Percentiles rank a stretch among this genome's conserved stretches.
These are phyloP conservation scores for Chaetothyriales sp. DNA, from an alignment of 2,329 filamentous ascomycete species.

Conservation along the genomic window DNA sequence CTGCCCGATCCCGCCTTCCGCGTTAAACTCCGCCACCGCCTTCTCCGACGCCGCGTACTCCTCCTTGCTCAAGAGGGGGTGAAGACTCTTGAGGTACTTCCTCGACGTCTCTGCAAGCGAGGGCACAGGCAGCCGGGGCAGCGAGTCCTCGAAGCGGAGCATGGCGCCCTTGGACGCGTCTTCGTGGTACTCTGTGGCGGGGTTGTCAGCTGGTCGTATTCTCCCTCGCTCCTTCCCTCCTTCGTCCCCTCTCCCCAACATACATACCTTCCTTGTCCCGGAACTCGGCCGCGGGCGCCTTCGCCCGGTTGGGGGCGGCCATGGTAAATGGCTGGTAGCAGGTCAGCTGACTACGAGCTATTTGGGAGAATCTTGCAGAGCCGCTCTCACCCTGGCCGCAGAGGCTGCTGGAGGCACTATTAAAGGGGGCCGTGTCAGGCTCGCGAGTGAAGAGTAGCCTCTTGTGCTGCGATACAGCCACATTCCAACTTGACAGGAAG, in stretches of 20 bases:
- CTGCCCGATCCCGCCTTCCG: conserved; percentile 69
- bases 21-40: conserved; percentile 77
- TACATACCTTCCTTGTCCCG: conserved; percentile 31
- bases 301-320: conserved; percentile 22
- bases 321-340: conserved; percentile 14
- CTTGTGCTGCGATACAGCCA: background rate
- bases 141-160: conserved; percentile 53
- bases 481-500: background rate
- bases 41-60: conserved; percentile 54
- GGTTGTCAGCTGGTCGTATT: conserved; percentile 5
- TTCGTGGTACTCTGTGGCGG: conserved; percentile 46
- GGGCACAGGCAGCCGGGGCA: conserved; percentile 49
- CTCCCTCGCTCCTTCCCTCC: background rate
- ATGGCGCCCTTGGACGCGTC: conserved; percentile 49
- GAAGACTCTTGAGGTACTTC: conserved; percentile 53
- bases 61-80: conserved; percentile 44
- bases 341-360: background rate
- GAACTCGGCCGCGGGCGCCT: conserved; percentile 24
- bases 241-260: too few species aligned
- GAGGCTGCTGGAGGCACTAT: background rate
- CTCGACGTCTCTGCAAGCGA: conserved; percentile 50
- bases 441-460: background rate
- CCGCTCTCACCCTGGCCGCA: background rate
- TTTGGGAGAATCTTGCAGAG: background rate
- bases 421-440: background rate